These are phyloP conservation scores for Moricandia moricandioides DNA, from an alignment of 345 rosid genomes.

Conservation along the genomic window DNA sequence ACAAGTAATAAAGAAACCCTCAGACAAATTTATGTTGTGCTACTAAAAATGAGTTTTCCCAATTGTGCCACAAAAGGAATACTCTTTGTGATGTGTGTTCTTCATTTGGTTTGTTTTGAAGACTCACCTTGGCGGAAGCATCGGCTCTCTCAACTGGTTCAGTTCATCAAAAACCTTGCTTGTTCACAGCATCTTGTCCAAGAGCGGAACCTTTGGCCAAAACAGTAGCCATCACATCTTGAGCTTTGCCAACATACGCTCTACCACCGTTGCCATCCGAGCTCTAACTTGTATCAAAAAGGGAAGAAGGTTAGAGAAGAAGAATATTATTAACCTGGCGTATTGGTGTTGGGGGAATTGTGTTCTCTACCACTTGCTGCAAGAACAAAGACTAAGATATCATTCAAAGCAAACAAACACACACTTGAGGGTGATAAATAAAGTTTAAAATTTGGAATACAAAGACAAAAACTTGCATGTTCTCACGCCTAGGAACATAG, in stretches of 20 bases:
- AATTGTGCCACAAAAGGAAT: neutral
- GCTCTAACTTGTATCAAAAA: neutral
- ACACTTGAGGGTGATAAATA: conserved; percentile 6
- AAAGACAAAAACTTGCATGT: conserved; percentile 41
- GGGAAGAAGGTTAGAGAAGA: neutral
- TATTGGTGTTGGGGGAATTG: conserved; percentile 30
- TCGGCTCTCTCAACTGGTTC: conserved; percentile 70
- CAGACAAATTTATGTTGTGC: neutral
- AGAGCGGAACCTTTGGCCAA: conserved; percentile 88
- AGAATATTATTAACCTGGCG: conserved; percentile 42
- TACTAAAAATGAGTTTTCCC: neutral
- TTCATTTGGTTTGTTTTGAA: no score
- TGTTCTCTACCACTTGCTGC: conserved; percentile 62
- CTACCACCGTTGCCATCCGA: conserved; percentile 51
- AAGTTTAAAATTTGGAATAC: neutral
- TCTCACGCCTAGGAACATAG: conserved; percentile 52
- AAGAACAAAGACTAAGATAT: conserved; percentile 20
- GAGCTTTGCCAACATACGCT: conserved; percentile 79
- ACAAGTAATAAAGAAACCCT: neutral
- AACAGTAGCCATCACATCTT: conserved; percentile 73
- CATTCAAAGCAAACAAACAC: neutral
- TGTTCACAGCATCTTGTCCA: conserved; percentile 85
- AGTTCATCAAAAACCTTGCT: conserved; percentile 92
- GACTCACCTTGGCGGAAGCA: conserved; percentile 78
- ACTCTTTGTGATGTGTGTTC: no score